These are phyloP conservation scores for Psilocybe tampanensis DNA, from an alignment of 768 basidiomycete species.

Conservation along the genomic window DNA sequence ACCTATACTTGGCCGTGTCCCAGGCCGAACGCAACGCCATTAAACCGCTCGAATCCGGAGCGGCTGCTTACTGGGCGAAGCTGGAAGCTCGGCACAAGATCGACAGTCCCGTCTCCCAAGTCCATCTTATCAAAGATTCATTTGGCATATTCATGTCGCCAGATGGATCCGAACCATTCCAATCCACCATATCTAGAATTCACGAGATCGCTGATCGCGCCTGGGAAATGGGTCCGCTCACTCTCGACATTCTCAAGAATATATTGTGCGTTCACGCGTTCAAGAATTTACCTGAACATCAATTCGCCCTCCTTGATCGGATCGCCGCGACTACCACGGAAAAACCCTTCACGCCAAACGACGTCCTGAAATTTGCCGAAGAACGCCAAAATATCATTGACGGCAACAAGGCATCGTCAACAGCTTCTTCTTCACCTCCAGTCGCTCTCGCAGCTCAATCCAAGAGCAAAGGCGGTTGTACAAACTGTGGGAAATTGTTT, in stretches of 20 bases:
- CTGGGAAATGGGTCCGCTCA: background rate
- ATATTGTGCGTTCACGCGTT: background rate
- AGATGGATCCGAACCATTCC: background rate
- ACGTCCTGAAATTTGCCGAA: background rate
- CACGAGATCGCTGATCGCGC: background rate
- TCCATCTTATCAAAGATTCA: constrained; percentile 14
- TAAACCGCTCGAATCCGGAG: background rate
- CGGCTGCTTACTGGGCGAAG: constrained; percentile 6
- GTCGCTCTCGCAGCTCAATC: background rate
- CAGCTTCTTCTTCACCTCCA: background rate
- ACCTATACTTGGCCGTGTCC: constrained; percentile 2
- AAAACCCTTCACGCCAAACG: constrained; percentile 7
- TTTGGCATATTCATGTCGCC: background rate
- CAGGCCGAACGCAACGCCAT: background rate
- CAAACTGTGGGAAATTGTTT: no score
- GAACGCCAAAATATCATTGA: constrained; percentile 3
- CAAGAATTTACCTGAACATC: background rate
- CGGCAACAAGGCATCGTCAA: background rate
- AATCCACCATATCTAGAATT: background rate
- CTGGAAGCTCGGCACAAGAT: constrained; percentile 10
- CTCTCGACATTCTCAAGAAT: background rate
- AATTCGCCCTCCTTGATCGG: background rate
- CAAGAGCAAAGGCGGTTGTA: no score
- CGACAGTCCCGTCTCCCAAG: constrained; percentile 22
- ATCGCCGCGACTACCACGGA: background rate